A percentile compares a stretch with the other conserved stretches of the same genome.
These are phyloP conservation scores for Venturia pyrina DNA, from an alignment of 2,329 filamentous ascomycete species.

Conservation along the genomic window DNA sequence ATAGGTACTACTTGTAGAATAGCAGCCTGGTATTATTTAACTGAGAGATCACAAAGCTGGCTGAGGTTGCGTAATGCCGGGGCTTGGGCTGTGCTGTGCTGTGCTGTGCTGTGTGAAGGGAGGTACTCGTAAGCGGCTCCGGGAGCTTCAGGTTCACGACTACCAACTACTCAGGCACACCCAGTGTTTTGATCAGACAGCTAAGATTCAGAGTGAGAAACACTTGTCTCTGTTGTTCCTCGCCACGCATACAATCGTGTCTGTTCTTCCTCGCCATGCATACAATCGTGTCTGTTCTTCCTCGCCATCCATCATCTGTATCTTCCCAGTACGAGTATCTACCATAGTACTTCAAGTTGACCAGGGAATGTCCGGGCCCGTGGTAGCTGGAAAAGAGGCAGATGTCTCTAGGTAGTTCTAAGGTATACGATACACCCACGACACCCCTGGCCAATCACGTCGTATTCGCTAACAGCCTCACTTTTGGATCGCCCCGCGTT, in stretches of 20 bases:
- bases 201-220: neutral
- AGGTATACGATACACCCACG: too few species aligned
- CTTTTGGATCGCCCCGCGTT: neutral
- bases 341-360: too few species aligned
- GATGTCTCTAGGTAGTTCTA: too few species aligned
- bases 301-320: too few species aligned
- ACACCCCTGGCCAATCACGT: neutral
- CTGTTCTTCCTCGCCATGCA: too few species aligned
- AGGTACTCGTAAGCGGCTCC: neutral
- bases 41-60: neutral
- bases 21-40: neutral
- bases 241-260: too few species aligned
- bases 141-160: neutral
- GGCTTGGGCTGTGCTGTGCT: neutral
- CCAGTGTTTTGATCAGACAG: neutral
- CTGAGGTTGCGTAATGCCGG: neutral
- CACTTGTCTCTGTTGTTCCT: neutral
- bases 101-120: too few species aligned
- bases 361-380: too few species aligned
- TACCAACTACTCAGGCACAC: neutral
- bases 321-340: too few species aligned
- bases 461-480: neutral
- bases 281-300: too few species aligned
- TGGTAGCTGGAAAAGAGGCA: too few species aligned
- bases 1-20: too few species aligned